Evolutionary conservation across 345 rosid genomes (phyloP).

Genomic region (Diplotaxis tenuifolia): DNA sequence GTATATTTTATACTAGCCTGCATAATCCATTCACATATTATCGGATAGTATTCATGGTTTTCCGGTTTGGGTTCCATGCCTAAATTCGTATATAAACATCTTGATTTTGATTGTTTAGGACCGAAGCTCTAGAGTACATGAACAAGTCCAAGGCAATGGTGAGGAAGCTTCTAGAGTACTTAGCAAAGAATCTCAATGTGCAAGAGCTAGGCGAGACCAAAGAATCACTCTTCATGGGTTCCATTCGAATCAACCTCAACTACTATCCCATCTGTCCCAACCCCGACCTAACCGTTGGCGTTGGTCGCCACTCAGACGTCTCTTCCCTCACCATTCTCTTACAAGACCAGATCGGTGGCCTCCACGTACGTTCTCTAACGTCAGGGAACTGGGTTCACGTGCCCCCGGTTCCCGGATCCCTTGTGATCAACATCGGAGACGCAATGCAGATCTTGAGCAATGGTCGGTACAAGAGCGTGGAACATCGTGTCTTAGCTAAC

Average conservation of each 20-base stretch:
- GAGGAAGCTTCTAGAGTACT: slow-evolving; percentile 38
- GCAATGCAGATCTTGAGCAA: slow-evolving; percentile 46
- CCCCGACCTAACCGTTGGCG: slow-evolving; percentile 48
- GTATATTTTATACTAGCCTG: no score
- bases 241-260: slow-evolving; percentile 41
- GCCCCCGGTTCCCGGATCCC: slow-evolving; percentile 34
- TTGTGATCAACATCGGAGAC: slow-evolving; percentile 46
- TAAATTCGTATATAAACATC: not conserved
- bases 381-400: slow-evolving; percentile 42
- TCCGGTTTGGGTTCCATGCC: no score
- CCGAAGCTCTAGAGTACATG: slow-evolving; percentile 46
- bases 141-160: slow-evolving; percentile 41
- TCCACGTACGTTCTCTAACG: slow-evolving; percentile 38
- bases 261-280: slow-evolving; percentile 46
- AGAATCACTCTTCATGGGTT: slow-evolving; percentile 41
- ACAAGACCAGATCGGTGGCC: slow-evolving; percentile 48
- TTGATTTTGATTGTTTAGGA: slow-evolving; percentile 26
- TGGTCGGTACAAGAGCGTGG: slow-evolving; percentile 39
- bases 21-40: no score
- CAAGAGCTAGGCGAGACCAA: slow-evolving; percentile 37
- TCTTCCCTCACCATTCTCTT: slow-evolving; percentile 43
- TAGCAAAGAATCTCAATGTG: slow-evolving; percentile 44
- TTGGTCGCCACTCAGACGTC: slow-evolving; percentile 44
- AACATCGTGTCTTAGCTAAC: slow-evolving; percentile 41
- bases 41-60: no score